phyloP scores from a whole-genome alignment of 805 yeast genomes.

The Metschnikowia borealis region DNA sequence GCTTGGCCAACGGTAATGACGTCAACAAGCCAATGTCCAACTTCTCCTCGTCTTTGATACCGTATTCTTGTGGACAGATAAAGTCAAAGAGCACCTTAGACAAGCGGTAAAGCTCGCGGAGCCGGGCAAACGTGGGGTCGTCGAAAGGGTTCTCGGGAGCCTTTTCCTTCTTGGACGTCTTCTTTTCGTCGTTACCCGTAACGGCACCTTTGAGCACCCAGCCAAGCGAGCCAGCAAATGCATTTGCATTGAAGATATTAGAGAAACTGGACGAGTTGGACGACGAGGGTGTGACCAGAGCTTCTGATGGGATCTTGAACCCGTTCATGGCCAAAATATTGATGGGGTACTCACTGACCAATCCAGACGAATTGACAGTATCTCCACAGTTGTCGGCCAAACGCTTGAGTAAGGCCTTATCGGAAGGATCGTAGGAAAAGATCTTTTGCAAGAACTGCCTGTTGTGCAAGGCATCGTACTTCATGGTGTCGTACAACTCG shows the following conservation, averaged over 20 bases:
- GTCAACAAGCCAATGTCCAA: constrained; percentile 93
- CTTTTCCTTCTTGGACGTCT: constrained; percentile 11
- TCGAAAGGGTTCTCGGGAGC: constrained; percentile 53
- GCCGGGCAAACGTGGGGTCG: constrained; percentile 69
- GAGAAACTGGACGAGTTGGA: constrained; percentile 21
- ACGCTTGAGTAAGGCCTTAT: constrained; percentile 29
- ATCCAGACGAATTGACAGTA: constrained; percentile 45
- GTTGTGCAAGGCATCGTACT: constrained; percentile 95
- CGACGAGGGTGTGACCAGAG: constrained; percentile 16
- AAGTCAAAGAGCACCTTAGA: constrained; percentile 94
- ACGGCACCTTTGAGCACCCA: constrained; percentile 58
- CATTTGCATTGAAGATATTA: constrained; percentile 19
- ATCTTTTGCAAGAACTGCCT: constrained; percentile 81
- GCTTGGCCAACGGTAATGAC: constrained; percentile 88
- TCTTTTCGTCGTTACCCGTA: constrained; percentile 12
- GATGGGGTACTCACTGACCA: constrained; percentile 70
- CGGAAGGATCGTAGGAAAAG: constrained; percentile 58
- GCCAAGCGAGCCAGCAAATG: constrained; percentile 64
- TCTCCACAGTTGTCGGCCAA: constrained; percentile 42
- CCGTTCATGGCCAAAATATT: constrained; percentile 73
- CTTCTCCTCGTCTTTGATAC: constrained; percentile 92
- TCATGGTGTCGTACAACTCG: constrained; percentile 97
- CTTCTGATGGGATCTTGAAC: constrained; percentile 54
- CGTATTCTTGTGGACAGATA: constrained; percentile 98
- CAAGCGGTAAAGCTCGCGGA: constrained; percentile 83